Conservation (phyloP, 2,329 filamentous ascomycete species). For the Epichloe aotearoae region DNA sequence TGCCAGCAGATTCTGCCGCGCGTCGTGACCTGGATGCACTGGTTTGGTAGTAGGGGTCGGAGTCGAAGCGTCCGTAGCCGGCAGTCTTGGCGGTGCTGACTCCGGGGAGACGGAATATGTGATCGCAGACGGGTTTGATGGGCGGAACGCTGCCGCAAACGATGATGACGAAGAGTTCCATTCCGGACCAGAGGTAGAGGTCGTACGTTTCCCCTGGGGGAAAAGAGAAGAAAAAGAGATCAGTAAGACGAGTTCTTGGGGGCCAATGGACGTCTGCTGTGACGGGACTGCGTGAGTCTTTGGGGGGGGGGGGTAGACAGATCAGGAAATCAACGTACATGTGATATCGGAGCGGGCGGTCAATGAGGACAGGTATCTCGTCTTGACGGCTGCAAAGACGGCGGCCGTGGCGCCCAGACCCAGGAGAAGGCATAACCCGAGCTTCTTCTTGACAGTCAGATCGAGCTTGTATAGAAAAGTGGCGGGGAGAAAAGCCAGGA, state of each 20-base stretch:
- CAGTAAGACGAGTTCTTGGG: no score
- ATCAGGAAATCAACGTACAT: background rate
- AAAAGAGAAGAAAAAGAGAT: no score
- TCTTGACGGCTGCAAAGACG: conserved; percentile 4
- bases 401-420: conserved; percentile 1
- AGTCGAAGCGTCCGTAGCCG: background rate
- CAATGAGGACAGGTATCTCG: background rate
- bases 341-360: background rate
- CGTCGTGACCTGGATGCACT: background rate
- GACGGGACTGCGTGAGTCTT: no score
- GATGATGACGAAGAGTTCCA: conserved; percentile 6
- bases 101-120: background rate
- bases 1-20: background rate
- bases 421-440: conserved; percentile 1
- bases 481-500: conserved; percentile 2
- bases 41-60: background rate
- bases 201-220: background rate
- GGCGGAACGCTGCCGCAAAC: conserved; percentile 5
- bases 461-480: conserved; percentile 5
- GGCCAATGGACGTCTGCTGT: no score
- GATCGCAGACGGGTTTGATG: conserved; percentile 5
- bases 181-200: conserved; percentile 3
- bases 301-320: no score
- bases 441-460: background rate
- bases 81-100: background rate